Conservation (phyloP, 331 rosid genomes). For the Arachis monticola region DNA sequence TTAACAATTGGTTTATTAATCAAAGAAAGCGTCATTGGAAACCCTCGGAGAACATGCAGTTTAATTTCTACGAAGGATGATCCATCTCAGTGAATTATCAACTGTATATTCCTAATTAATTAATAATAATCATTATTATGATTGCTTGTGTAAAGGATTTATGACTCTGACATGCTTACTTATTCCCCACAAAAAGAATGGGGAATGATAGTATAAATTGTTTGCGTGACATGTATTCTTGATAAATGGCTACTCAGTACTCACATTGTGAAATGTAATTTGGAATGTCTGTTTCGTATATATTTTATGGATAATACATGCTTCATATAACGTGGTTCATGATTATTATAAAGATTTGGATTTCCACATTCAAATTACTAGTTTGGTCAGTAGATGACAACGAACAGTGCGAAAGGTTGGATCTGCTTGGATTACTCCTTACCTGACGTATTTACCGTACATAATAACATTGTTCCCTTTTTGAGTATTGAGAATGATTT, state of each 20-base stretch:
- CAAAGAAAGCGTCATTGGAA: conserved; percentile 89
- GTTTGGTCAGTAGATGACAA: too few species aligned
- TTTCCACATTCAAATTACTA: too few species aligned
- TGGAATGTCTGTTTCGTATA: too few species aligned
- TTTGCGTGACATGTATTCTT: conserved; percentile 34
- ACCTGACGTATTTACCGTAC: too few species aligned
- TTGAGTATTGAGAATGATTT: too few species aligned
- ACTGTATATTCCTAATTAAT: conserved; percentile 35
- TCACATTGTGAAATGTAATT: neutral
- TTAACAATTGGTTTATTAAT: conserved; percentile 85
- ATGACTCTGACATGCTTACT: conserved; percentile 17
- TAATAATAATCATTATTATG: neutral
- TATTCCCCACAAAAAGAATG: conserved; percentile 14
- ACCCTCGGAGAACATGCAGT: conserved; percentile 73
- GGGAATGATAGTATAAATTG: conserved; percentile 32
- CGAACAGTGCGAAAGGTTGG: too few species aligned
- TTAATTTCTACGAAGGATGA: conserved; percentile 50
- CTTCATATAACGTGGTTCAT: too few species aligned
- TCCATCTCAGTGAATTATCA: conserved; percentile 35
- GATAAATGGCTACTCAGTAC: conserved; percentile 10
- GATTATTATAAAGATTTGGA: too few species aligned
- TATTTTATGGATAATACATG: too few species aligned
- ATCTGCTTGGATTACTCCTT: too few species aligned
- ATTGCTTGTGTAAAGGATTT: conserved; percentile 31
- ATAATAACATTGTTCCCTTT: too few species aligned